Base-by-base conservation (phyloP, 2,329 filamentous ascomycete species). In the Arthroderma sp. region DNA sequence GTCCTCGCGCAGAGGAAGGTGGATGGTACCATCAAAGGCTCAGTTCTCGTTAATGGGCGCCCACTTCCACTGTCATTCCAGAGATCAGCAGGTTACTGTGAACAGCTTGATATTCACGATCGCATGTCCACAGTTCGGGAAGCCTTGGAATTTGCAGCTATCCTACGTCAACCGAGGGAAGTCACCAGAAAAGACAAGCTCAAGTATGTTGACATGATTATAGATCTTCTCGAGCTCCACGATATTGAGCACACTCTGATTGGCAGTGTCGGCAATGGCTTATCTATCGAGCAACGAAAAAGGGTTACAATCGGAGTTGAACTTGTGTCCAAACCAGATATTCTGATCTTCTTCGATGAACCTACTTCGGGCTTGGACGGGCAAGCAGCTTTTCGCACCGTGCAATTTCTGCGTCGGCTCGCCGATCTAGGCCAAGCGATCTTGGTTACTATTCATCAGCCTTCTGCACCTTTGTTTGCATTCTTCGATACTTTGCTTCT, bases 361-460 rank as follows among this genome's bases (percentile, higher is more conserved):
- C 88, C 88, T 10, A 95, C 88, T 3, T 94, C 87, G 28, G 88
- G 88, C 70, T 78, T 95, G 15, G 88, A 95, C 63, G 85, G 80
- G 57, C 87, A 94, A 63, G 93, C 87, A 1, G 89, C 87, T 0
- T 94, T 85, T 85, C 83, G 85, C 50, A 94, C 94, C 59, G 73
- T 86, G 36, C 81, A 85, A 61, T 74, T 95, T 6, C 74, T 95
- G 38, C 82, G 91, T 64, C 94, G 91, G 65, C 72, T 95, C 32
- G 86, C 86, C 55, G 83, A 91, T 62, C 83, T 79, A 49, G 88
- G 88, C 10, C 85, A 93, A 60, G 87, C 89, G 41, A 85, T 95
- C 63, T 78, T 95, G n/a, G 94, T 87, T 68, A 94, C 88, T 0
- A 94, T 95, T 49, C 88, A 95, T 62, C 89, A 95, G 63, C 88